phyloP scores from a whole-genome alignment of 352 stramenopile genomes.

The Globisporangium carolinianum region DNA sequence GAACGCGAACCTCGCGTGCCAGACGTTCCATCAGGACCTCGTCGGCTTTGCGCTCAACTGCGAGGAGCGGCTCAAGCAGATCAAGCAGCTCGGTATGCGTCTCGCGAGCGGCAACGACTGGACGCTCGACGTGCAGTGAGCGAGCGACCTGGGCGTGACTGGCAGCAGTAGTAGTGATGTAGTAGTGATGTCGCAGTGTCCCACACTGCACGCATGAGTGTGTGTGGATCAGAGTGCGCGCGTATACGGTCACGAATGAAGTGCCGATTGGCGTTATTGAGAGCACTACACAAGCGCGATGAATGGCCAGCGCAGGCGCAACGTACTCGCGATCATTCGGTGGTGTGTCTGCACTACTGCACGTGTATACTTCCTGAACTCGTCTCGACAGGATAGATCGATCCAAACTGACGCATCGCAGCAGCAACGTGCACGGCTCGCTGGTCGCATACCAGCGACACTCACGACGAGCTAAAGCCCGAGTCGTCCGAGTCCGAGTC shows the following conservation, averaged over 20 bases:
- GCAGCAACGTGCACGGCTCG: no score
- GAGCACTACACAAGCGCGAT: neutral
- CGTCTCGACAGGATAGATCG: no score
- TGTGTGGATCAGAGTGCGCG: neutral
- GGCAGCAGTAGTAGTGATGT: no score
- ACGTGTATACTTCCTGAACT: no score
- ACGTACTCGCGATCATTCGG: no score
- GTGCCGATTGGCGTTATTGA: neutral
- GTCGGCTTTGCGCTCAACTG: conserved; percentile 75
- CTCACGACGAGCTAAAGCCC: conserved; percentile 25
- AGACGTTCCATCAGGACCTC: conserved; percentile 77
- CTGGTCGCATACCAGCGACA: no score
- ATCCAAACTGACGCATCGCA: no score
- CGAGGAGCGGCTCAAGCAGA: conserved; percentile 83
- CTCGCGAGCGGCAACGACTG: conserved; percentile 46
- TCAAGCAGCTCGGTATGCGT: conserved; percentile 73
- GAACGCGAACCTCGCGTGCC: conserved; percentile 80
- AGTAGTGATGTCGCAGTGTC: no score
- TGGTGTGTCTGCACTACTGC: no score
- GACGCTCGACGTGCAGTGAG: conserved; percentile 22
- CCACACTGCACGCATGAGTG: no score
- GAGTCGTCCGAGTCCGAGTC: conserved; percentile 50
- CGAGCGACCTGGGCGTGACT: no score
- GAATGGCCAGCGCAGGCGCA: neutral
- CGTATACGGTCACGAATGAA: no score